Evolutionary conservation across 1,284 basidiomycete genomes (phyloP).

Genomic region (Rhodotorula sp.): DNA sequence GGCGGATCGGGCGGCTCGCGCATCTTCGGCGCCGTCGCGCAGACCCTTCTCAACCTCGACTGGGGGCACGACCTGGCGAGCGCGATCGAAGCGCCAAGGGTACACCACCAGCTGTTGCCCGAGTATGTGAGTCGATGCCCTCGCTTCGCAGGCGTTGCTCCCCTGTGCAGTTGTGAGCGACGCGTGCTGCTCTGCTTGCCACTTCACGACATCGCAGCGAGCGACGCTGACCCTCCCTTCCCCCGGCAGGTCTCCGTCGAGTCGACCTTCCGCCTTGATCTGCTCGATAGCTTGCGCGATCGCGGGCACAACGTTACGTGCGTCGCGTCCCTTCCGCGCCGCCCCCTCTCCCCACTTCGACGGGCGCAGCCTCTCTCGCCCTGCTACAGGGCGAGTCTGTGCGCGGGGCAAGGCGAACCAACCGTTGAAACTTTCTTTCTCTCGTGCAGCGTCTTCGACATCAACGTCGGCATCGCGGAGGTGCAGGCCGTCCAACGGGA

Average conservation of each 20-base stretch:
- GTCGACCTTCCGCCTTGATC: conserved; percentile 59
- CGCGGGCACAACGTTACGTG: conserved; percentile 71
- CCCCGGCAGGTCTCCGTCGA: conserved; percentile 63
- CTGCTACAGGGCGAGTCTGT: neutral
- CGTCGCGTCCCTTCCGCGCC: neutral
- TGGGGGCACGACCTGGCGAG: conserved; percentile 76
- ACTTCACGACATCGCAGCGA: neutral
- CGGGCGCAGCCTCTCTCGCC: no score
- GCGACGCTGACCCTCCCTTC: neutral
- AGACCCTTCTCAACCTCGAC: conserved; percentile 77
- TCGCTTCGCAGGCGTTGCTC: neutral
- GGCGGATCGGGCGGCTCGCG: conserved; percentile 86
- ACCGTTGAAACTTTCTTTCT: neutral
- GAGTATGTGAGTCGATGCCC: conserved; percentile 38
- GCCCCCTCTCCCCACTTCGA: no score
- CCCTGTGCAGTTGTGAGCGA: no score
- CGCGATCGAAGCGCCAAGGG: conserved; percentile 80
- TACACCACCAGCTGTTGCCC: conserved; percentile 91
- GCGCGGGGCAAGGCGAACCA: neutral
- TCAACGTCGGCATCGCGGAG: conserved; percentile 66
- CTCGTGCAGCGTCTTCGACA: conserved; percentile 47
- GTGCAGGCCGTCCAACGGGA: conserved; percentile 67
- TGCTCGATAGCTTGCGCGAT: conserved; percentile 61
- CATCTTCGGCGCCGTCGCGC: conserved; percentile 79
- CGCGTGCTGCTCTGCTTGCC: neutral